Evolutionary conservation across 2,329 filamentous ascomycete genomes (phyloP), one percentile per base, ranked within the genome.

Genomic region (Colletotrichum orchidophilum): DNA sequence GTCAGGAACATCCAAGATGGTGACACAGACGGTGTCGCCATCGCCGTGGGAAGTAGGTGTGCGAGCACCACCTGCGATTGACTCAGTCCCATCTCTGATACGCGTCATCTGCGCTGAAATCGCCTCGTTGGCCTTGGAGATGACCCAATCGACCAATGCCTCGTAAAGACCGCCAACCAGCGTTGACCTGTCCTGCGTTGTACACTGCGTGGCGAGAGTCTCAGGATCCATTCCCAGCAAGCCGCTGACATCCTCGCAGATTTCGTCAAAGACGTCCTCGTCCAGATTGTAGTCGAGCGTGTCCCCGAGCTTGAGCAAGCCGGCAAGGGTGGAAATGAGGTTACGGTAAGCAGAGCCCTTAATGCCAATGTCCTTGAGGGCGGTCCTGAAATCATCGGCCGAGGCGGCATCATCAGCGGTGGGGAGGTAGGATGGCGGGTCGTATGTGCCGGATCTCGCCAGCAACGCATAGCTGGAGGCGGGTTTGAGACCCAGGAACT

Each of bases 131-230:
- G 95, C 96, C 78, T 95, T 96, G 67, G 87, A 84, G 72, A 99
- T 92, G 15, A 99, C 93, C 93, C 95, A 98, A 79, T 98, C 96
- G 0, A 99, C 95, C 29, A 98, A 85, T 13, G 95, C 92, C 82
- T 99, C 96, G 77, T 99, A 99, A 18, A 98, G 86, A 2, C 94
- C 95, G 13, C 91, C 92, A 71, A 98, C 93, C 50, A 98, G 85
- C 2, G 93, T 91, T 77, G 92, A 90, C 11, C 96, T 91, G 70
- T 98, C 96, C 71, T 95, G 90, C 0, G 95, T 97, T 70, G 91
- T 93, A 80, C 94, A 94, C 77, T 96, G 92, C 62, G 88, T 88
- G 50, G 92, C 84, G 8, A 99, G 88, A 1, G 95, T 87, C 53
- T 97, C 94, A 0, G 95, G 94, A 42, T 98, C 94, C 62, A 99